Conservation (phyloP, 2,329 filamentous ascomycete species). For the Penicillium sumatraense region DNA sequence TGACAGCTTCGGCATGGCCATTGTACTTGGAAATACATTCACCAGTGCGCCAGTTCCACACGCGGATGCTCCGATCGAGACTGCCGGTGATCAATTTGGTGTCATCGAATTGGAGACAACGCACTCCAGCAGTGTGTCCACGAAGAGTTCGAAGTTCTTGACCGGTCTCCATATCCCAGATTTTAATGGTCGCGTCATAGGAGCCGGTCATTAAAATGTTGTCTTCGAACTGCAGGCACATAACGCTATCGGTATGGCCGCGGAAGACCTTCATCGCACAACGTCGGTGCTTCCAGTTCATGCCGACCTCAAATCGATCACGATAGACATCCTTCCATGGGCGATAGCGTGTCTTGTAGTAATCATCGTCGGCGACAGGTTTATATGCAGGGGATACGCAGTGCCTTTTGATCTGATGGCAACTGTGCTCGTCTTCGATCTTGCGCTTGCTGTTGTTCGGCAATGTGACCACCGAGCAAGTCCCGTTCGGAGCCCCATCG, state of each 20-base stretch:
- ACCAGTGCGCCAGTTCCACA: conserved; percentile 97
- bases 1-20: conserved; percentile 80
- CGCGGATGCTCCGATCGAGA: conserved; percentile 82
- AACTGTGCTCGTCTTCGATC: conserved; percentile 33
- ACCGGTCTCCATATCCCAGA: conserved; percentile 92
- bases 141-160: conserved; percentile 81
- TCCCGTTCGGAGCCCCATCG: conserved; percentile 19
- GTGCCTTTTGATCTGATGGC: conserved; percentile 36
- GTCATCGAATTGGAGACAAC: conserved; percentile 91
- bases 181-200: conserved; percentile 92
- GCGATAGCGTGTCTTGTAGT: conserved; percentile 58
- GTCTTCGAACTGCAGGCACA: conserved; percentile 80
- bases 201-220: conserved; percentile 91
- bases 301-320: conserved; percentile 92
- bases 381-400: conserved; percentile 30
- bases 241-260: conserved; percentile 87
- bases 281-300: conserved; percentile 95
- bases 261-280: conserved; percentile 83
- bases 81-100: conserved; percentile 88
- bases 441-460: conserved; percentile 32
- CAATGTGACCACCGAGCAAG: conserved; percentile 22
- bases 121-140: conserved; percentile 82
- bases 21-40: conserved; percentile 80
- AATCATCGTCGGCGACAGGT: conserved; percentile 47
- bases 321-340: conserved; percentile 98